phyloP scores from a whole-genome alignment of 306 rosid genomes.

The Calophaca sinica region DNA sequence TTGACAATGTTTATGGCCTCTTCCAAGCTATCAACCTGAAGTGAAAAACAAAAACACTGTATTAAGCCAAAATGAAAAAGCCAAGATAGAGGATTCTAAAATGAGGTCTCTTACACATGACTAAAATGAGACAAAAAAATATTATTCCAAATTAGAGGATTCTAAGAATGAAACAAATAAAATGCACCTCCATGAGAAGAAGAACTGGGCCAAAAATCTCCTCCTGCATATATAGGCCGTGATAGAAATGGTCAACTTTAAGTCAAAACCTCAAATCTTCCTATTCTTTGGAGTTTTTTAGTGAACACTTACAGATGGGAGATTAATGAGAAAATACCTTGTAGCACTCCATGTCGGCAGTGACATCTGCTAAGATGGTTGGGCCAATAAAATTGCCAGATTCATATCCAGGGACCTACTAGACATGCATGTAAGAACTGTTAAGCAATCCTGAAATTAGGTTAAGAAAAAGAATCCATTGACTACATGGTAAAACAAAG shows the following conservation, averaged over 20 bases:
- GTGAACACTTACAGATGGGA: background rate
- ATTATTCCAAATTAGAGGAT: too few species aligned
- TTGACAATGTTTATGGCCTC: conserved; percentile 79
- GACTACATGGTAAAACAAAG: conserved; percentile 10
- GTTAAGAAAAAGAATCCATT: background rate
- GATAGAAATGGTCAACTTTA: background rate
- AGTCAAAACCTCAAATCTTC: background rate
- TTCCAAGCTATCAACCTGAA: conserved; percentile 75
- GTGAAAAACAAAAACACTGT: background rate
- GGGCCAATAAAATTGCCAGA: conserved; percentile 83
- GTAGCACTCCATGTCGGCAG: conserved; percentile 72
- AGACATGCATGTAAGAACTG: conserved; percentile 34
- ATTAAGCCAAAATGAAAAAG: conserved; percentile 5
- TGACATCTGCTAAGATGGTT: conserved; percentile 69
- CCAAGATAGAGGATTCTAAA: background rate
- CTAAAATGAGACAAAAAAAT: background rate
- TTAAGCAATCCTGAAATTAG: background rate
- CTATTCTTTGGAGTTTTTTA: background rate
- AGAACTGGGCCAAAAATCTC: conserved; percentile 90
- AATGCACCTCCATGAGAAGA: conserved; percentile 68
- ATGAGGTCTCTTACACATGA: conserved; percentile 1
- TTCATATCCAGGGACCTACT: conserved; percentile 75
- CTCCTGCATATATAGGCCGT: conserved; percentile 60
- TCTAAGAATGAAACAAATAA: conserved; percentile 12
- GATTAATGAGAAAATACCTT: conserved; percentile 52